Evolutionary conservation across 345 rosid genomes (phyloP).

Genomic region (Passiflora organensis): DNA sequence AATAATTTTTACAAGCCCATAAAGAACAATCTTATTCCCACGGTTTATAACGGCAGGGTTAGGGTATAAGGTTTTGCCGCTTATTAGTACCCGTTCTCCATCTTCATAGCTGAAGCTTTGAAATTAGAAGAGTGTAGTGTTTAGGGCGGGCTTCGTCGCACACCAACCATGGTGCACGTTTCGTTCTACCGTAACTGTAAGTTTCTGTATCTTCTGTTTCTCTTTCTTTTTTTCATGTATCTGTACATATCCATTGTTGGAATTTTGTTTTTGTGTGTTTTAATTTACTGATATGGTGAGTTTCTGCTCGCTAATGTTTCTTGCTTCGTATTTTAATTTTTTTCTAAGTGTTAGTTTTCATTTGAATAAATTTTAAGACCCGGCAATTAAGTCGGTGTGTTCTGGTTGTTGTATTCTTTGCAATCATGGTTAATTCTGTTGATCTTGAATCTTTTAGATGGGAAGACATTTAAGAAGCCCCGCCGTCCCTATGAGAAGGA

Average conservation of each 20-base stretch:
- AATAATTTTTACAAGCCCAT: too few species aligned
- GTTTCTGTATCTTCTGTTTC: background rate
- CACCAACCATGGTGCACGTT: slow-evolving; percentile 40
- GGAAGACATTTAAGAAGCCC: slow-evolving; percentile 20
- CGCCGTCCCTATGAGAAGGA: slow-evolving; percentile 18
- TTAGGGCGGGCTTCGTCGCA: too few species aligned
- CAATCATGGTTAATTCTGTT: too few species aligned
- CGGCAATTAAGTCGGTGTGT: background rate
- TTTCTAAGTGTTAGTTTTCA: background rate
- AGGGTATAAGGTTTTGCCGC: too few species aligned
- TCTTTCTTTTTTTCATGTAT: background rate
- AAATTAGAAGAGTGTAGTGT: too few species aligned
- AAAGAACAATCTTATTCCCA: too few species aligned
- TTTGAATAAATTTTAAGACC: background rate
- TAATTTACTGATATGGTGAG: background rate
- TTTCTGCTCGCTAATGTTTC: background rate
- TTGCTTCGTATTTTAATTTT: background rate
- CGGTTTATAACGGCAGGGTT: too few species aligned
- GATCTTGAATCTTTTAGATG: too few species aligned
- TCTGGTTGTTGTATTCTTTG: background rate
- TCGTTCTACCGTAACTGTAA: slow-evolving; percentile 39
- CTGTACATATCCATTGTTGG: background rate
- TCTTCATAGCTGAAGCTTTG: too few species aligned
- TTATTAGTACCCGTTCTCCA: too few species aligned
- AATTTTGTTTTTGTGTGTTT: background rate